A percentile compares a stretch with the other conserved stretches of the same genome.
These are phyloP conservation scores for Hysterangium stoloniferum DNA, from an alignment of 768 basidiomycete species.

Conservation along the genomic window DNA sequence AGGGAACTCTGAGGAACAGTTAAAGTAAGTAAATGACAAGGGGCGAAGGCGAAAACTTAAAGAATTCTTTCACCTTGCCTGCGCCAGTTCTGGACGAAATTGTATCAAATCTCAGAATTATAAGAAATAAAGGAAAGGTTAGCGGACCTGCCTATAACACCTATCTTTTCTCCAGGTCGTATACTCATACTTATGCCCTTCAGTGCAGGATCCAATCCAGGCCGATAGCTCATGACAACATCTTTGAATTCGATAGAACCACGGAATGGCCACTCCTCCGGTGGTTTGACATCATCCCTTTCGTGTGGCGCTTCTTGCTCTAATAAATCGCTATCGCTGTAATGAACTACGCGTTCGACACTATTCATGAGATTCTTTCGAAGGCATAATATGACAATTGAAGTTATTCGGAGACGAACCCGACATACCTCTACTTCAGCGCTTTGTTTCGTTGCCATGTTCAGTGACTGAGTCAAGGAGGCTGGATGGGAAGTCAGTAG, in stretches of 20 bases:
- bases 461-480: slow-evolving; percentile 43
- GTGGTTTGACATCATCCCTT: slow-evolving; percentile 45
- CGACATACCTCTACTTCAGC: slow-evolving; percentile 56
- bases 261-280: slow-evolving; percentile 51
- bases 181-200: slow-evolving; percentile 56
- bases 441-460: slow-evolving; percentile 47
- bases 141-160: slow-evolving; percentile 53
- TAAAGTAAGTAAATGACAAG: not conserved
- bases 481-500: slow-evolving; percentile 24
- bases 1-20: slow-evolving; percentile 30
- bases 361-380: slow-evolving; percentile 56
- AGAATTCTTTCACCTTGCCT: slow-evolving; percentile 38
- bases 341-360: slow-evolving; percentile 55
- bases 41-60: too few species aligned
- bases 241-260: slow-evolving; percentile 59
- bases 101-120: not conserved
- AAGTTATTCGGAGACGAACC: not conserved
- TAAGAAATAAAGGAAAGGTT: slow-evolving; percentile 8
- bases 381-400: not conserved
- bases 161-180: slow-evolving; percentile 64
- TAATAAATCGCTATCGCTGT: slow-evolving; percentile 41
- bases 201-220: slow-evolving; percentile 65
- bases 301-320: slow-evolving; percentile 61
- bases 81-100: slow-evolving; percentile 36
- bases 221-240: slow-evolving; percentile 54